Conservation (phyloP, 148 eudicot species). For the Diospyros lotus region DNA sequence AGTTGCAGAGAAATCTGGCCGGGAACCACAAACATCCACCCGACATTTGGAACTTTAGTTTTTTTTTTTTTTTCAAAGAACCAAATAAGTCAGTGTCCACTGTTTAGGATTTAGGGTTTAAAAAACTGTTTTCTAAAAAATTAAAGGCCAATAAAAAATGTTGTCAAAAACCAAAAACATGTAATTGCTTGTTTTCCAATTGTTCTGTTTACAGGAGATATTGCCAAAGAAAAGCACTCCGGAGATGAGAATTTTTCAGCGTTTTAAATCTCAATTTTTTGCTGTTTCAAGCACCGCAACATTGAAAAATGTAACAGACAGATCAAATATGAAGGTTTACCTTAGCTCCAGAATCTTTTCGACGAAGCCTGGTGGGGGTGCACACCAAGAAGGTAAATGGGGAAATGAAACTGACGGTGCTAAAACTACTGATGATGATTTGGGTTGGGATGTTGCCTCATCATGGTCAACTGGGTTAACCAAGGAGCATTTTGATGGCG, state of each 20-base stretch:
- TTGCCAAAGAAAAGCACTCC: background rate
- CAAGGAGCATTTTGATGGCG: constrained; percentile 78
- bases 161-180: too few relatives aligned
- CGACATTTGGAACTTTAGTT: too few relatives aligned
- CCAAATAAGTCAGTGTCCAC: too few relatives aligned
- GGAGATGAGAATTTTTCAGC: constrained; percentile 22
- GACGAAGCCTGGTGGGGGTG: constrained; percentile 21
- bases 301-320: constrained; percentile 9
- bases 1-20: too few relatives aligned
- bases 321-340: constrained; percentile 19
- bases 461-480: constrained; percentile 89
- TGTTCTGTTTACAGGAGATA: background rate
- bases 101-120: too few relatives aligned
- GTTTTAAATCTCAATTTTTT: constrained; percentile 9
- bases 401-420: constrained; percentile 10
- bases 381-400: constrained; percentile 22
- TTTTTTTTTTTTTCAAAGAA: too few relatives aligned
- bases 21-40: too few relatives aligned
- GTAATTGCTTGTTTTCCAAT: too few relatives aligned
- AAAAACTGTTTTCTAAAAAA: too few relatives aligned
- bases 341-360: constrained; percentile 35
- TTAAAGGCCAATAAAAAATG: too few relatives aligned
- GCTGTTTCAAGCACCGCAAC: constrained; percentile 8
- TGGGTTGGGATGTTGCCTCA: constrained; percentile 42
- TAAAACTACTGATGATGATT: constrained; percentile 19